These are phyloP conservation scores for Coniella lustricola DNA, from an alignment of 2,329 filamentous ascomycete species.

Conservation along the genomic window DNA sequence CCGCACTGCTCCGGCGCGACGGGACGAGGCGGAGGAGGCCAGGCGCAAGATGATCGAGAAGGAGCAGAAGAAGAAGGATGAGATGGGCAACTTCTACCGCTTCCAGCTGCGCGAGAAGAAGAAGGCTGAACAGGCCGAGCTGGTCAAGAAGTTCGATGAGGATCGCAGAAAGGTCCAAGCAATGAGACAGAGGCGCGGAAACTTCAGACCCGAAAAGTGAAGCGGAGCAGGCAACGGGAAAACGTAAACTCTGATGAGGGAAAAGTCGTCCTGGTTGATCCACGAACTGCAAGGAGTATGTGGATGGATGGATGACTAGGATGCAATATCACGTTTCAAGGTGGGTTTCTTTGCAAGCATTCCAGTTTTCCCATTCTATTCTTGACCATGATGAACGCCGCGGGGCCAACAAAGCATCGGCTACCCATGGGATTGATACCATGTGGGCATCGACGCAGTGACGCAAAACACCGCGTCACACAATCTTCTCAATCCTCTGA, in stretches of 20 bases:
- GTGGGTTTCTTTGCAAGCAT: conserved; percentile 5
- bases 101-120: conserved; percentile 76
- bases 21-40: conserved; percentile 61
- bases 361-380: background rate
- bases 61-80: conserved; percentile 54
- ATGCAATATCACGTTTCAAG: background rate
- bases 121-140: conserved; percentile 64
- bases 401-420: conserved; percentile 31
- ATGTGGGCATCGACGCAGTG: conserved; percentile 25
- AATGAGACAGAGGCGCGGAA: conserved; percentile 61
- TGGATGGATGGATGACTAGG: too few species aligned
- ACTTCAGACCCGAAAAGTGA: conserved; percentile 46
- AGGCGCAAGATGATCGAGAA: conserved; percentile 55
- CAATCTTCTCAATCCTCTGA: conserved; percentile 31
- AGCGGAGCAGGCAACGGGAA: background rate
- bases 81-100: conserved; percentile 69
- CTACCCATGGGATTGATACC: conserved; percentile 22
- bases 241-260: too few species aligned
- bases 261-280: too few species aligned
- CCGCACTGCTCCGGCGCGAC: conserved; percentile 63
- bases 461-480: conserved; percentile 42
- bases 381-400: conserved; percentile 30
- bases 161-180: conserved; percentile 65
- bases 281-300: too few species aligned
- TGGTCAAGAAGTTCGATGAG: conserved; percentile 68